Evolutionary conservation across 2,329 filamentous ascomycete genomes (phyloP).

Genomic region (Exophiala sp.): DNA sequence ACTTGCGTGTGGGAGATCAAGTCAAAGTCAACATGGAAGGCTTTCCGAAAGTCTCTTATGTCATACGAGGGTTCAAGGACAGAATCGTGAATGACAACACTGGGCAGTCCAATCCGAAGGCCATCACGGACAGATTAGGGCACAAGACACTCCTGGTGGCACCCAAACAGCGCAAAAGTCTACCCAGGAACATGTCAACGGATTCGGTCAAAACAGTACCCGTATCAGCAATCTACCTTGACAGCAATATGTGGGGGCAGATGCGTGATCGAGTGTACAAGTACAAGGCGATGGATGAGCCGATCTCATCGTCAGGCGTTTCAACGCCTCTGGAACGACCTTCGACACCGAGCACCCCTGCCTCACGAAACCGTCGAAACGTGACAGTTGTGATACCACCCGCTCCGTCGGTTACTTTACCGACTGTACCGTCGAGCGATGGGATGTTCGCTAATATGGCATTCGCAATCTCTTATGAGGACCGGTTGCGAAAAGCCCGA

Average conservation of each 20-base stretch:
- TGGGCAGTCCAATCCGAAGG: slow-evolving; percentile 12
- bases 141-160: slow-evolving; percentile 38
- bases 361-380: slow-evolving; percentile 38
- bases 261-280: slow-evolving; percentile 39
- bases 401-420: not conserved
- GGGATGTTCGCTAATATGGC: slow-evolving; percentile 72
- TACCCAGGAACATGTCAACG: slow-evolving; percentile 33
- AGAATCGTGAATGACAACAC: slow-evolving; percentile 31
- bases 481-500: slow-evolving; percentile 50
- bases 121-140: slow-evolving; percentile 41
- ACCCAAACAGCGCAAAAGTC: slow-evolving; percentile 40
- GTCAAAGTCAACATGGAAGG: slow-evolving; percentile 43
- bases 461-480: slow-evolving; percentile 74
- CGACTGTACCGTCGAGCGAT: slow-evolving; percentile 6
- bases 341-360: slow-evolving; percentile 44
- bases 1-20: slow-evolving; percentile 41
- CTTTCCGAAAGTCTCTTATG: slow-evolving; percentile 40
- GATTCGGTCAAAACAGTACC: slow-evolving; percentile 38
- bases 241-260: slow-evolving; percentile 43
- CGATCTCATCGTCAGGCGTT: slow-evolving; percentile 25
- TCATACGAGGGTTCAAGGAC: slow-evolving; percentile 39
- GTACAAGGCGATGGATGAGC: slow-evolving; percentile 27
- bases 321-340: slow-evolving; percentile 37
- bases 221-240: slow-evolving; percentile 43
- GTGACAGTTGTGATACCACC: slow-evolving; percentile 15